Percentiles rank a stretch among this genome's conserved stretches.
Conservation (phyloP, 441 rosid genomes). For the Erodium texanum region DNA sequence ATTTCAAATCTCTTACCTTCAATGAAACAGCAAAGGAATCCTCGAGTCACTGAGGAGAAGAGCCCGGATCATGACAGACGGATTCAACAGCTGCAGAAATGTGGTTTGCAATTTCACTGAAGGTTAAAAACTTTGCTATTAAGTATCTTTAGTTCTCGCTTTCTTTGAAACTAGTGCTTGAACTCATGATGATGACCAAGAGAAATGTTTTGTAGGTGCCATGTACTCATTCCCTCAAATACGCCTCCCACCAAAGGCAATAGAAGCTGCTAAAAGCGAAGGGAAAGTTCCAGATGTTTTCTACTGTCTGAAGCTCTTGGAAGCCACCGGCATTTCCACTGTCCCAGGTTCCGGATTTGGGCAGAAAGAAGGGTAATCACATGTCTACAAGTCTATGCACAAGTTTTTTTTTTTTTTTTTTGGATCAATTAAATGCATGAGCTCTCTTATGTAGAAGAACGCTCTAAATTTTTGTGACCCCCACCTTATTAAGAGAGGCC, state of each 20-base stretch:
- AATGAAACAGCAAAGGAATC: conserved; percentile 61
- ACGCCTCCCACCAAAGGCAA: conserved; percentile 66
- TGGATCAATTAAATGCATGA: too few species aligned
- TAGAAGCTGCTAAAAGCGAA: conserved; percentile 76
- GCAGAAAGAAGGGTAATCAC: conserved; percentile 85
- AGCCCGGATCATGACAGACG: conserved; percentile 90
- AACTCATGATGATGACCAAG: too few species aligned
- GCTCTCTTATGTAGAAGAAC: too few species aligned
- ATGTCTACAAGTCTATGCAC: background rate
- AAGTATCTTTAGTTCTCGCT: background rate
- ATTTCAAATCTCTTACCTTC: background rate
- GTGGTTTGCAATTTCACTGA: conserved; percentile 95
- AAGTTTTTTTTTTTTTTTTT: too few species aligned
- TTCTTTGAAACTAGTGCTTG: background rate
- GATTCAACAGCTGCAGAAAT: conserved; percentile 95
- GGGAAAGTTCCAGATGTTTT: conserved; percentile 92
- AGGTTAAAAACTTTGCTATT: conserved; percentile 35
- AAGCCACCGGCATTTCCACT: conserved; percentile 96
- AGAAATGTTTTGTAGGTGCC: conserved; percentile 49
- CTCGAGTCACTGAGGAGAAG: conserved; percentile 86
- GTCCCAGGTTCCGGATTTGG: conserved; percentile 99
- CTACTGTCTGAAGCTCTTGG: conserved; percentile 92
- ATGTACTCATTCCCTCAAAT: conserved; percentile 99
- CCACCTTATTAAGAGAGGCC: too few species aligned
- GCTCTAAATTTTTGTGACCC: too few species aligned